A percentile compares a stretch with the other conserved stretches of the same genome.
phyloP scores from a whole-genome alignment of 306 rosid species.

The Vigna mungo region DNA sequence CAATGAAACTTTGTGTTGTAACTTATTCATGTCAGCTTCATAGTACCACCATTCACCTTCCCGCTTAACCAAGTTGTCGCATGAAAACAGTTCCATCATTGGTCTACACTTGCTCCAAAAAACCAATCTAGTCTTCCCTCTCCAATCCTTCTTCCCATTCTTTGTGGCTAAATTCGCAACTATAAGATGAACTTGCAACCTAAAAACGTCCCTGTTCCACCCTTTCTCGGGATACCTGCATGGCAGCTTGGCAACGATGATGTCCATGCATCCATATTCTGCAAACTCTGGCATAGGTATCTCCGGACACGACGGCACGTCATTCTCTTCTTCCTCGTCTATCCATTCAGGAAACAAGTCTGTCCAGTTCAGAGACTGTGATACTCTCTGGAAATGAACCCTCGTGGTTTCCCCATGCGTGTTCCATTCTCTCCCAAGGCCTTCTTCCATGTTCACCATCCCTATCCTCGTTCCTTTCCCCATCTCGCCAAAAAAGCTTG shows the following conservation, averaged over 20 bases:
- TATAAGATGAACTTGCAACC: constrained; percentile 74
- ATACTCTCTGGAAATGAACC: constrained; percentile 59
- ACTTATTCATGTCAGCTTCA: constrained; percentile 51
- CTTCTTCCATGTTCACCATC: constrained; percentile 69
- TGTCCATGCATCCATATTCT: constrained; percentile 56
- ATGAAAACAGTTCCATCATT: constrained; percentile 78
- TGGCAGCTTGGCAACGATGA: constrained; percentile 74
- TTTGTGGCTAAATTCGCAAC: constrained; percentile 67
- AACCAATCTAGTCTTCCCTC: constrained; percentile 56
- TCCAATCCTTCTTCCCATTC: constrained; percentile 65
- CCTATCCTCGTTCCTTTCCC: constrained; percentile 70
- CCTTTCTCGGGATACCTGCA: constrained; percentile 65
- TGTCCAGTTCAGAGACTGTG: constrained; percentile 71
- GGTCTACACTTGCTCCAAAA: constrained; percentile 78
- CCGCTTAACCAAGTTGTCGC: constrained; percentile 58
- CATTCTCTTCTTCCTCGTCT: constrained; percentile 84
- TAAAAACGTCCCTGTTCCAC: constrained; percentile 70
- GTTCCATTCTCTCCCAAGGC: constrained; percentile 58
- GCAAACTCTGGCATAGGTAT: constrained; percentile 71
- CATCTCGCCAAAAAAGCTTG: constrained; percentile 56
- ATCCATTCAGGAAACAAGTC: constrained; percentile 87
- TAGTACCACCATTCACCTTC: constrained; percentile 85
- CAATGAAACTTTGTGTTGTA: constrained; percentile 70
- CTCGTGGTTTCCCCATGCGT: constrained; percentile 36
- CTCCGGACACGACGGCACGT: constrained; percentile 75